These are phyloP conservation scores for Acanthamoeba lenticulata DNA, from an alignment of 208 protist species.

Conservation along the genomic window DNA sequence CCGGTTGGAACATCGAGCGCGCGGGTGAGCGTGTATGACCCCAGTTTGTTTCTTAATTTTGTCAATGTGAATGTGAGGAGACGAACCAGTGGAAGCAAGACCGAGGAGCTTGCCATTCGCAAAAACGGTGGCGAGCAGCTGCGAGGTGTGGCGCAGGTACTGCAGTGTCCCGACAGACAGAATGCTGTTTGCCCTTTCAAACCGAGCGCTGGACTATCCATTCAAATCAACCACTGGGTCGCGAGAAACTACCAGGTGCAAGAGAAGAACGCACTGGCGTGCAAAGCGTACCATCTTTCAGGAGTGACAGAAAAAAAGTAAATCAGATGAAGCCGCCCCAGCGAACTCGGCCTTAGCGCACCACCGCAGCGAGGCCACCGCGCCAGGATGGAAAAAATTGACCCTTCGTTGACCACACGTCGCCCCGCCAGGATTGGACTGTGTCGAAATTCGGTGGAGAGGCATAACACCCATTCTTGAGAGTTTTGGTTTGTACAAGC, in stretches of 20 bases:
- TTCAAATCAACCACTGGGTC: background rate
- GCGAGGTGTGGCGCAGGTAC: constrained; percentile 8
- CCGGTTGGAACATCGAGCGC: too few relatives aligned
- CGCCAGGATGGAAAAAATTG: background rate
- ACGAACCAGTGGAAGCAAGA: constrained; percentile 22
- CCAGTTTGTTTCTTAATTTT: too few relatives aligned
- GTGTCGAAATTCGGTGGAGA: background rate
- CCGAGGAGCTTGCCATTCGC: constrained; percentile 36
- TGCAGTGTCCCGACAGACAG: background rate
- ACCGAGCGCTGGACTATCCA: background rate
- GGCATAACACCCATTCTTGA: background rate
- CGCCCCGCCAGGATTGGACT: background rate
- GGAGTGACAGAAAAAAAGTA: too few relatives aligned
- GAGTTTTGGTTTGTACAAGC: background rate
- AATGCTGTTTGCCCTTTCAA: background rate
- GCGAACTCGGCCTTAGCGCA: background rate
- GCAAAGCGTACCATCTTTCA: background rate
- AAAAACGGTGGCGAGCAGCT: constrained; percentile 35
- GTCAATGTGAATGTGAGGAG: too few relatives aligned
- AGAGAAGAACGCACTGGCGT: background rate
- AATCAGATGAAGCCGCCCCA: background rate
- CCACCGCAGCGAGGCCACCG: background rate
- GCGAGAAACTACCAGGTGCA: background rate
- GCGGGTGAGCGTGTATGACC: too few relatives aligned
- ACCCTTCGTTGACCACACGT: background rate